These are phyloP conservation scores for Eragrostis curvula DNA, from an alignment of 176 grass and related monocot species.

Conservation along the genomic window DNA sequence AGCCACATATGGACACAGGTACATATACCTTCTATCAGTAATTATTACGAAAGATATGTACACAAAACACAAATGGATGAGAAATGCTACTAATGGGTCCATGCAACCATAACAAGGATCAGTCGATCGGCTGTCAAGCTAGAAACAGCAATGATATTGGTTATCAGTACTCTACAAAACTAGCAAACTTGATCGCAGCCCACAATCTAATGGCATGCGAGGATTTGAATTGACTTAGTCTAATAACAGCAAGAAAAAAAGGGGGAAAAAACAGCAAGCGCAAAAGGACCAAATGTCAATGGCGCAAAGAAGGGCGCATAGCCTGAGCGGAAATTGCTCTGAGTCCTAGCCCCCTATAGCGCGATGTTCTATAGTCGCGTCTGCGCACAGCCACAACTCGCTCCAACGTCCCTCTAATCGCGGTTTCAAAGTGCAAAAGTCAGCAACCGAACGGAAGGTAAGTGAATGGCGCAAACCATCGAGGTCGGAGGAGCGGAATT, in stretches of 20 bases:
- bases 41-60: neutral
- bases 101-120: constrained; percentile 3
- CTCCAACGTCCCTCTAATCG: neutral
- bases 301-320: neutral
- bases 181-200: neutral
- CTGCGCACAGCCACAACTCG: neutral
- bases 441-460: neutral
- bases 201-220: neutral
- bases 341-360: constrained; percentile 10
- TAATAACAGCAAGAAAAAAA: neutral
- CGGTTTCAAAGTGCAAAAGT: neutral
- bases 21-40: neutral
- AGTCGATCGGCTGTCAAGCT: constrained; percentile 9
- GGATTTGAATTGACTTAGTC: neutral
- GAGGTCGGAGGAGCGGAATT: constrained; percentile 63
- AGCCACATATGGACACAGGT: neutral
- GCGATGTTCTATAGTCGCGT: neutral
- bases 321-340: neutral
- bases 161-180: neutral
- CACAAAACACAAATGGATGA: constrained; percentile 3
- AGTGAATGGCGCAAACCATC: constrained; percentile 54
- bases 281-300: neutral
- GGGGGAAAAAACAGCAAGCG: neutral
- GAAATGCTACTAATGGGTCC: neutral
- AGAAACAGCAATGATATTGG: neutral